Base-by-base conservation (phyloP, 192 early-diverging fungal species). In the Backusella liffmaniae region DNA sequence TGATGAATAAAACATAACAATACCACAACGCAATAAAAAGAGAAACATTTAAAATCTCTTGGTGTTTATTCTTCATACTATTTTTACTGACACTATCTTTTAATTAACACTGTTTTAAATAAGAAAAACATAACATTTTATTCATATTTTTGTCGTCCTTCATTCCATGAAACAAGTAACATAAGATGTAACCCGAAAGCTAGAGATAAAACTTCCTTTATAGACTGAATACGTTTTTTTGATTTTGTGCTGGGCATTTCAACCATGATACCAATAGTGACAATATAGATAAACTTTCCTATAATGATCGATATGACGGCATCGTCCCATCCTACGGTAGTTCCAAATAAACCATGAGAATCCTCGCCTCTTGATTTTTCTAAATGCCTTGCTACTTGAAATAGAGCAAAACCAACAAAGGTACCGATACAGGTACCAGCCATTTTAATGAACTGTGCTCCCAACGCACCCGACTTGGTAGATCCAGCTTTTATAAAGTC, bases 401-500 rank as follows among this genome's bases (percentile, higher is more conserved):
- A 89, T 41, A 94, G 92, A 12, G 87, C 76, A 75, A 93, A 90
- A 10, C 92, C 94, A 12, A 87, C 89, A 68, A 94, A 74, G 1
- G 92, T 91, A 1, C 93, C 93, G 9, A 92, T 80, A 80, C 92
- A 91, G 5, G 94, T 90, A 32, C 93, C 93, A 53, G 93, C 79
- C 0, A 93, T 92, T 4, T 91, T 93, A 35, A 90, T 86, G 67
- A 93, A 94, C 84, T 94, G 92, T 13, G 91, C 90, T 26, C 89
- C 73, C 83, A 93, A 82, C 9, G 94, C 94, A 68, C 86, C 84
- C 49, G 86, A 80, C 7, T 90, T 87, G 37, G 92, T 88, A 73
- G 94, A 92, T 0, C 94, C 94, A 18, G 90, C 89, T 81, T 93
- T 91, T 67, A 93, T 91, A 89, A 92, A 95, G 79, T 95, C 93